Base-by-base conservation (phyloP, 2,329 filamentous ascomycete genomes). In the Lachnellula occidentalis region DNA sequence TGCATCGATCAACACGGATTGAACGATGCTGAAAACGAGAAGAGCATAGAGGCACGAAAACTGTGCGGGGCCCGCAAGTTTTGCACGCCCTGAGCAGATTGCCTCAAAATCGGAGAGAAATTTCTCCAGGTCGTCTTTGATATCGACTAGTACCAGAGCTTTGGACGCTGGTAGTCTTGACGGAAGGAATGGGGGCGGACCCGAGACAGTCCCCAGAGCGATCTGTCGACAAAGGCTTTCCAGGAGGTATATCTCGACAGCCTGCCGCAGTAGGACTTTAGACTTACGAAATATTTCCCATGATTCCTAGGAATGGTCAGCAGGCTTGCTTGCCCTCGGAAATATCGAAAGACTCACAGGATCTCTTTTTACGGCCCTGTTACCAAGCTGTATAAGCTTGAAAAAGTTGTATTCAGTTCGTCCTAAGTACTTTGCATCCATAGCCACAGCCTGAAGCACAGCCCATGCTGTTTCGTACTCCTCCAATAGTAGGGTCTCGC, bases 371-470 rank as follows among this genome's bases (percentile, higher is more conserved):
- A 50, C 56, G 22, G 47, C 58, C 2, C 9, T 37, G 39, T 64
- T 64, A 12, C 61, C 61, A 17, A 60, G 37, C 4, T 53, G 50
- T 1, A 64, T 31, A 7, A 64, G 43, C 17, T 21, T 50, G 19
- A 64, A 64, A 27, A 59, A 22, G 41, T 64, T 64, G 36, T 61
- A 64, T 8, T 57, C 57, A 5, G 61, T 64, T 31, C 45, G 39
- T 24, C 17, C 46, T 5, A 53, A 42, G 46, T 64, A 64, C 34
- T 36, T 55, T 3, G 27, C 14, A 47, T 62, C 61, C 60, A 64
- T 59, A 14, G 54, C 54, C 3, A 61, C 53, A 22, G 53, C 50
- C 51, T 64, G 61, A 9, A 64, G 45, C 4, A 60, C 45, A 27
- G 54, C 56, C 61, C 61, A 64, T 1, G 47, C 43, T 1, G 58